Base-by-base conservation (phyloP, 768 basidiomycete species). In the Russula emetica region DNA sequence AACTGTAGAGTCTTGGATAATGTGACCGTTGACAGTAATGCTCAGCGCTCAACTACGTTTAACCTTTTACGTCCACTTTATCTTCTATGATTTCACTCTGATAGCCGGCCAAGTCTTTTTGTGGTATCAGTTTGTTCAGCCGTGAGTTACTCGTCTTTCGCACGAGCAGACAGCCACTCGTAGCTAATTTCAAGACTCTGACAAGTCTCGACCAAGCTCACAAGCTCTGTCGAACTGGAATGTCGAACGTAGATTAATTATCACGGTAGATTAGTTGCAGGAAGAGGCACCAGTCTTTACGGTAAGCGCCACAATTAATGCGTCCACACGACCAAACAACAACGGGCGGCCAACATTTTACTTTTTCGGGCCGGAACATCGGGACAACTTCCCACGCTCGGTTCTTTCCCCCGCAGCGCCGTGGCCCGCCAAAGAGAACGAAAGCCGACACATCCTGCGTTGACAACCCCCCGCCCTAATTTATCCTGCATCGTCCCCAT, bases 401-500 rank as follows among this genome's bases (percentile, higher is more conserved):
- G 60, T 67, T 62, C 67, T 63, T 66, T 63, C 60, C 56, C 36
- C 61, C 67, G 67, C 67, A 66, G 66, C 66, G 65, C 67, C 67
- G 66, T 67, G 61, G 65, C 64, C 67, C 64, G 67, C 67, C 67
- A 60, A 49, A 67, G 62, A 51, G 66, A 62, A 68, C 67, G 45
- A 68, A 58, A 60, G 59, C 64, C 64, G 64, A 65, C 64, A 56
- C 64, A 61, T 60, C 55, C 63, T 38, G 51, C 67, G 42, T 67
- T 63, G 51, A 60, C 66, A 62, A 52, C 69, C 59, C 57, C 61
- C 54, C 58, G 52, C 60, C 62, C 65, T 68, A 69, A 67, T 62
- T 68, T 58, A 61, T 62, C 60, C 60, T 61, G 69, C 70, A 72
- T 72, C 65, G 67, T 61, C 71, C 69, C 71, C 70, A 66, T 66